These are phyloP conservation scores for Mycothermus thermophilus DNA, from an alignment of 495 filamentous ascomycete species.

Conservation along the genomic window DNA sequence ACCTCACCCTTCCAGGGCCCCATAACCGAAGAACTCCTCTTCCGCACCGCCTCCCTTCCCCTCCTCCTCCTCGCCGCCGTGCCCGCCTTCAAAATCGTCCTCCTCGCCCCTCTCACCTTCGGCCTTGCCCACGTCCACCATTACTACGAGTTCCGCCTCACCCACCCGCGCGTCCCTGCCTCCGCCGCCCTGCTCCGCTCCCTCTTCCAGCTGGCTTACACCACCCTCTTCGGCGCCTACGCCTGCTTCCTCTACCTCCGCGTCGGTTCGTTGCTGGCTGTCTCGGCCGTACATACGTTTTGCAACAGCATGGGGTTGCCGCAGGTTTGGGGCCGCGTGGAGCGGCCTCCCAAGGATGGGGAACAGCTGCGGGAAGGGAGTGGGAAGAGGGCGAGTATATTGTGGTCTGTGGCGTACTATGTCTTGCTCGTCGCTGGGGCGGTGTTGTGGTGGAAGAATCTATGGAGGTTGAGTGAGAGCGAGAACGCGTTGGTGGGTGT, in stretches of 20 bases:
- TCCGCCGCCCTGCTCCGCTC: slow-evolving; percentile 50
- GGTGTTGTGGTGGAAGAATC: slow-evolving; percentile 46
- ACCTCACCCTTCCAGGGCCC: slow-evolving; percentile 46
- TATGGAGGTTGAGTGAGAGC: slow-evolving; percentile 65
- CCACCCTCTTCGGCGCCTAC: slow-evolving; percentile 83
- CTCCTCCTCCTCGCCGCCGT: slow-evolving; percentile 63
- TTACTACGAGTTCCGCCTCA: slow-evolving; percentile 84
- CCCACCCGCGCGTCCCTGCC: slow-evolving; percentile 54
- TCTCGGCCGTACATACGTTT: slow-evolving; percentile 67
- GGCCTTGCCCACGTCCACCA: slow-evolving; percentile 93
- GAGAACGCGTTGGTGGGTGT: slow-evolving; percentile 30
- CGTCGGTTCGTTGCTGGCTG: slow-evolving; percentile 62
- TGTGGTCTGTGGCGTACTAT: slow-evolving; percentile 75
- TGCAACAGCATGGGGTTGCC: slow-evolving; percentile 90
- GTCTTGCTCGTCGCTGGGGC: slow-evolving; percentile 56
- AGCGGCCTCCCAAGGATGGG: slow-evolving; percentile 16
- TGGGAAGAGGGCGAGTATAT: slow-evolving; percentile 5
- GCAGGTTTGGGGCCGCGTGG: slow-evolving; percentile 67
- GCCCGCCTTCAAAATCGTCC: slow-evolving; percentile 47
- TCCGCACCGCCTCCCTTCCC: slow-evolving; percentile 71
- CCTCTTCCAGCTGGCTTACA: slow-evolving; percentile 79
- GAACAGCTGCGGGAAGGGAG: slow-evolving; percentile 5
- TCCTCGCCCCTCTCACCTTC: slow-evolving; percentile 77
- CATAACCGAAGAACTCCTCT: slow-evolving; percentile 84
- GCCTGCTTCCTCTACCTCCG: slow-evolving; percentile 83